Percentiles rank a stretch among this genome's conserved stretches.
Conservation (phyloP, 768 basidiomycete genomes). For the Boletus edulis region DNA sequence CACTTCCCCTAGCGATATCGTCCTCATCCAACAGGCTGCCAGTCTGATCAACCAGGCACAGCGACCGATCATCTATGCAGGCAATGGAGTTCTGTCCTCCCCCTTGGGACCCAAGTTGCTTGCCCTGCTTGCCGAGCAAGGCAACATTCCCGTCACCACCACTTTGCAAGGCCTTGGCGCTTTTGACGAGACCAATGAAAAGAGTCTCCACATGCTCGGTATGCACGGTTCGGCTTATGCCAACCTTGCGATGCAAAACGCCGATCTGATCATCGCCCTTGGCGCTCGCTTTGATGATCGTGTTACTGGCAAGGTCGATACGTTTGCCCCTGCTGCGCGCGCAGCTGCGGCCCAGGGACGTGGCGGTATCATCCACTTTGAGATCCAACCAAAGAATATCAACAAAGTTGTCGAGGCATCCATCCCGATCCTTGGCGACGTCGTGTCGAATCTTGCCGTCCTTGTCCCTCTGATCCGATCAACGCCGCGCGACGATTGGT, state of each 20-base stretch:
- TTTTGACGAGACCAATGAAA: slow-evolving; percentile 87
- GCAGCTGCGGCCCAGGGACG: slow-evolving; percentile 82
- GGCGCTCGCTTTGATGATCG: slow-evolving; percentile 98
- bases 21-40: slow-evolving; percentile 79
- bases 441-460: slow-evolving; percentile 74
- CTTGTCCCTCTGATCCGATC: slow-evolving; percentile 77
- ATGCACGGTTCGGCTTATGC: slow-evolving; percentile 99
- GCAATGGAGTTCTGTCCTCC: slow-evolving; percentile 83
- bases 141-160: slow-evolving; percentile 96
- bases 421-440: slow-evolving; percentile 93
- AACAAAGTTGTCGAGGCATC: slow-evolving; percentile 98
- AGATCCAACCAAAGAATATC: slow-evolving; percentile 97
- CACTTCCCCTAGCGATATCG: slow-evolving; percentile 58
- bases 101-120: slow-evolving; percentile 82
- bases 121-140: slow-evolving; percentile 70
- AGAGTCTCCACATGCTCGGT: slow-evolving; percentile 94
- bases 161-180: slow-evolving; percentile 95
- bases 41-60: slow-evolving; percentile 89
- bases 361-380: slow-evolving; percentile 99
- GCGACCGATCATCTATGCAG: slow-evolving; percentile 90
- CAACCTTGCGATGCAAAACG: slow-evolving; percentile 96
- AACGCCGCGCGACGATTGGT: slow-evolving; percentile 74
- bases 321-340: slow-evolving; percentile 88
- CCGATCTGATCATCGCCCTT: slow-evolving; percentile 96
- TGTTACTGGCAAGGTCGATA: slow-evolving; percentile 86